Evolutionary conservation across 2,329 filamentous ascomycete genomes (phyloP).

Genomic region (Nothomitra cinnamomea): DNA sequence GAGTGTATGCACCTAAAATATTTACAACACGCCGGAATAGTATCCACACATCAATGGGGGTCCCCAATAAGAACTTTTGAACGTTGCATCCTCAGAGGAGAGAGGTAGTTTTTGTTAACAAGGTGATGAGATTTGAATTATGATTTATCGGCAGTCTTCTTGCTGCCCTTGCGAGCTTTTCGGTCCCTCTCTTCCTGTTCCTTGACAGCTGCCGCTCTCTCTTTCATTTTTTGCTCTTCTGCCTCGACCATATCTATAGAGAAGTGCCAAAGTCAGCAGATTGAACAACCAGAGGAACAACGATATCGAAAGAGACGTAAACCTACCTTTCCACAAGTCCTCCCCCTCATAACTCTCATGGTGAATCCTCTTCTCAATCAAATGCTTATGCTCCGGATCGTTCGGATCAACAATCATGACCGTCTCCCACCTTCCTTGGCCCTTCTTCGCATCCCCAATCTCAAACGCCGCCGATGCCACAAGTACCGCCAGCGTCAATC

Average conservation of each 20-base stretch:
- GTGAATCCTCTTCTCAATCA: slow-evolving; percentile 76
- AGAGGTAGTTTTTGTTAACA: not conserved
- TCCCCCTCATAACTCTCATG: slow-evolving; percentile 77
- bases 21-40: not conserved
- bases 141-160: too few species aligned
- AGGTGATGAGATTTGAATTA: too few species aligned
- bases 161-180: too few species aligned
- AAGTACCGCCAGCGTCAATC: slow-evolving; percentile 68
- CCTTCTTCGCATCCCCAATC: slow-evolving; percentile 58
- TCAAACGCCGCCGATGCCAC: slow-evolving; percentile 72
- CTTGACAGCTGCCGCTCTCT: slow-evolving; percentile 19
- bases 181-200: slow-evolving; percentile 5
- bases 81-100: not conserved
- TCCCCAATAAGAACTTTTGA: not conserved
- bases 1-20: not conserved
- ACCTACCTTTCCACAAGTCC: slow-evolving; percentile 78
- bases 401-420: slow-evolving; percentile 64
- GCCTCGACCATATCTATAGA: slow-evolving; percentile 60
- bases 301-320: not conserved
- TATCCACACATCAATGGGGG: too few species aligned
- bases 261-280: slow-evolving; percentile 9
- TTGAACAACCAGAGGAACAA: not conserved
- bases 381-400: slow-evolving; percentile 64
- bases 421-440: slow-evolving; percentile 68
- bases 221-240: slow-evolving; percentile 47